Conservation (phyloP, 2,329 filamentous ascomycete genomes). For the Botrytis elliptica region DNA sequence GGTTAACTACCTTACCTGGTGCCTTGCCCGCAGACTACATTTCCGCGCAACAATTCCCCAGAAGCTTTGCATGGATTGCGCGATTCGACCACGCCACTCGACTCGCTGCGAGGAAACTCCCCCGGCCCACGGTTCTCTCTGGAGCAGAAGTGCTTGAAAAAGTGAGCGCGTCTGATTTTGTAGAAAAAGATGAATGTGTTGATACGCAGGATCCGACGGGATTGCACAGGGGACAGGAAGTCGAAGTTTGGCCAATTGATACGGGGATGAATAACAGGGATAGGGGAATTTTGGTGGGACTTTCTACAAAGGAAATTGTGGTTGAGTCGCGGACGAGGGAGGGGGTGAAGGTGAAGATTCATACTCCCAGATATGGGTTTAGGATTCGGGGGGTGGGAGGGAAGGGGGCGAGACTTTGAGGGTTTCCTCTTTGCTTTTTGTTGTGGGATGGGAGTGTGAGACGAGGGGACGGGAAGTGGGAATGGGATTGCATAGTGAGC, state of each 20-base stretch:
- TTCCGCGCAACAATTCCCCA: conserved; percentile 53
- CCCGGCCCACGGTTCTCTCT: conserved; percentile 46
- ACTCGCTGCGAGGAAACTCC: conserved; percentile 42
- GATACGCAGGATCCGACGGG: conserved; percentile 53
- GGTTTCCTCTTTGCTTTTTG: background rate
- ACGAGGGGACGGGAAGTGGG: too few species aligned
- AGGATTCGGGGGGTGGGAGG: conserved; percentile 40
- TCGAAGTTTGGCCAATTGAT: conserved; percentile 62
- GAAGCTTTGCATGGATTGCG: conserved; percentile 61
- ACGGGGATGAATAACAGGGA: conserved; percentile 60
- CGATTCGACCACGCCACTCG: conserved; percentile 56
- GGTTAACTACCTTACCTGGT: conserved; percentile 57
- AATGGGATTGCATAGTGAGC: background rate
- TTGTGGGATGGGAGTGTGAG: background rate
- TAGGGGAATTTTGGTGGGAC: conserved; percentile 52
- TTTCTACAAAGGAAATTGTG: conserved; percentile 56
- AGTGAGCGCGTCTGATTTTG: conserved; percentile 48
- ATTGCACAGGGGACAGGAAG: conserved; percentile 52
- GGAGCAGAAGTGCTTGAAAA: conserved; percentile 54
- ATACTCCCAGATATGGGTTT: conserved; percentile 62
- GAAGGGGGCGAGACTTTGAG: conserved; percentile 23
- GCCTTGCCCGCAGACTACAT: conserved; percentile 55
- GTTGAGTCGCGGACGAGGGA: conserved; percentile 50
- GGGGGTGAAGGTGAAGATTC: conserved; percentile 51
- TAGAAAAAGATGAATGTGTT: conserved; percentile 46